Conservation (phyloP, 495 filamentous ascomycete species). For the Neurospora terricola region DNA sequence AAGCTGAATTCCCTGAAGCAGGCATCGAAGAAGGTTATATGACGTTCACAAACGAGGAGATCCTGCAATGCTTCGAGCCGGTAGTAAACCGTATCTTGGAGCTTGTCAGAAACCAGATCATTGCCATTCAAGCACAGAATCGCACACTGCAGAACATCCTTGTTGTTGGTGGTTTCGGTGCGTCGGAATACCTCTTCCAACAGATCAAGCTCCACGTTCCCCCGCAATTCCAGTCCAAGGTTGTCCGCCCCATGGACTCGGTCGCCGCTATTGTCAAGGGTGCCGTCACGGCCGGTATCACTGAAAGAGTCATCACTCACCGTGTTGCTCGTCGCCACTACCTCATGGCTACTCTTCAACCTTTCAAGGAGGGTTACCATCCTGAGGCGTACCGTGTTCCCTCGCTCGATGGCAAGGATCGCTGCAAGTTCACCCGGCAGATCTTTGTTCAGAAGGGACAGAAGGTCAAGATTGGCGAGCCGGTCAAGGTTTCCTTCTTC, state of each 20-base stretch:
- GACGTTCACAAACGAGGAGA: conserved; percentile 76
- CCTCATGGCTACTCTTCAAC: conserved; percentile 96
- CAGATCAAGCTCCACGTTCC: conserved; percentile 75
- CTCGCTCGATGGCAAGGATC: conserved; percentile 89
- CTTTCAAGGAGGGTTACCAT: conserved; percentile 98
- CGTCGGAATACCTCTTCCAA: conserved; percentile 70
- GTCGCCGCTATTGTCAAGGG: conserved; percentile 71
- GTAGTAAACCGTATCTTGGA: conserved; percentile 66
- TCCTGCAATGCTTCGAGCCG: conserved; percentile 68
- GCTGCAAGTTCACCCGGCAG: conserved; percentile 97
- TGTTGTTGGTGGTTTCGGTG: conserved; percentile 65
- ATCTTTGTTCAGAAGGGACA: conserved; percentile 99
- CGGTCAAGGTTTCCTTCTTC: conserved; percentile 98
- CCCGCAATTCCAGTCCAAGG: conserved; percentile 71
- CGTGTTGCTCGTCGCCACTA: conserved; percentile 98
- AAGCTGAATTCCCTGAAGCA: conserved; percentile 66
- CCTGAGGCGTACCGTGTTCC: conserved; percentile 97
- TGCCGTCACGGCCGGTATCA: conserved; percentile 81
- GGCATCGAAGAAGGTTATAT: conserved; percentile 72
- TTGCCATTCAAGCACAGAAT: conserved; percentile 69
- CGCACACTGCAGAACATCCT: conserved; percentile 62
- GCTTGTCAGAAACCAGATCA: conserved; percentile 67
- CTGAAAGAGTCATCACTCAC: conserved; percentile 89
- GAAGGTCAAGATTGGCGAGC: conserved; percentile 96
- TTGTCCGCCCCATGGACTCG: conserved; percentile 68